Percentiles rank a stretch among this genome's conserved stretches.
Conservation (phyloP, 1,139 yeast genomes). For the Hemisphaericaspora xylofermentans region DNA sequence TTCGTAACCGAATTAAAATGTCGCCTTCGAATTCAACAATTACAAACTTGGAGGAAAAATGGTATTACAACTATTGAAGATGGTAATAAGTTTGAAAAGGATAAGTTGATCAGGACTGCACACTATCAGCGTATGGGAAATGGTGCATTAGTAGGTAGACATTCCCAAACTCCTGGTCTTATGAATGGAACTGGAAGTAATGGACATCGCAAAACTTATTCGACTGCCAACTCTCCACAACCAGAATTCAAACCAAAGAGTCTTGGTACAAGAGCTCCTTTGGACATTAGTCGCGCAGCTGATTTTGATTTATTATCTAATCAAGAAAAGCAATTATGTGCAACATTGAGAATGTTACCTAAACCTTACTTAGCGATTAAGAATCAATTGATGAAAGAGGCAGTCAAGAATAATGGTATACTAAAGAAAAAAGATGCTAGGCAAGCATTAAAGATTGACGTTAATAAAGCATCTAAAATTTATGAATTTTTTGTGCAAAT, state of each 20-base stretch:
- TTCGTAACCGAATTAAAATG: constrained; percentile 75
- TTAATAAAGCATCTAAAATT: constrained; percentile 79
- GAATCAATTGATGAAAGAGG: constrained; percentile 86
- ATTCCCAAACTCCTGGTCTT: constrained; percentile 16
- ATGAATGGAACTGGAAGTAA: constrained; percentile 14
- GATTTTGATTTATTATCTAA: constrained; percentile 80
- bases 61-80: constrained; percentile 84
- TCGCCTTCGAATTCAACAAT: constrained; percentile 78
- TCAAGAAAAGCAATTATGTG: constrained; percentile 84
- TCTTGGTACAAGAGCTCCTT: constrained; percentile 45
- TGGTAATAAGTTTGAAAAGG: constrained; percentile 86
- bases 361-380: constrained; percentile 93
- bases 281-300: constrained; percentile 79
- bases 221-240: constrained; percentile 31
- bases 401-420: constrained; percentile 79
- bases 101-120: constrained; percentile 62
- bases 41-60: constrained; percentile 89
- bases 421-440: constrained; percentile 82
- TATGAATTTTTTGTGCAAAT: constrained; percentile 91
- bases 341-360: constrained; percentile 80
- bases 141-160: constrained; percentile 34
- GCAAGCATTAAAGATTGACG: constrained; percentile 80
- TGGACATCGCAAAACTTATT: constrained; percentile 15
- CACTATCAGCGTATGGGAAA: constrained; percentile 63
- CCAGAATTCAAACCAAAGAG: constrained; percentile 38